Percentiles rank a stretch among this genome's conserved stretches.
Conservation (phyloP, 805 yeast species). For the Metschnikowia colocasiae region DNA sequence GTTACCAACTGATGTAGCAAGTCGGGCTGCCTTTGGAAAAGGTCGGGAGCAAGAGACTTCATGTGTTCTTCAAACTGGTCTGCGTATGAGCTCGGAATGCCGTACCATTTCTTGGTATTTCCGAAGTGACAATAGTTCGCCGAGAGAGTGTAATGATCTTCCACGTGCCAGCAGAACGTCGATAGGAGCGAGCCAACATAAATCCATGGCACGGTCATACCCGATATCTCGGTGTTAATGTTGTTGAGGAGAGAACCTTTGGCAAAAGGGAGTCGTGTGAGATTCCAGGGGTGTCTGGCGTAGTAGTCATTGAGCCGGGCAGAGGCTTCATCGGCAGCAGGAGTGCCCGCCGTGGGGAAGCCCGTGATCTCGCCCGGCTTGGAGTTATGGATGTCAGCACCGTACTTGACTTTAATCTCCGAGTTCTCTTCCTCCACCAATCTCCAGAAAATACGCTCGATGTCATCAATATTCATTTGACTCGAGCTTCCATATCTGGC, state of each 20-base stretch:
- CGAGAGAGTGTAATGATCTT: slow-evolving; percentile 87
- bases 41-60: slow-evolving; percentile 68
- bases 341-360: slow-evolving; percentile 48
- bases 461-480: slow-evolving; percentile 31
- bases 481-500: slow-evolving; percentile 17
- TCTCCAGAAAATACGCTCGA: slow-evolving; percentile 71
- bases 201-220: slow-evolving; percentile 95
- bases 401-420: slow-evolving; percentile 65
- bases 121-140: slow-evolving; percentile 93
- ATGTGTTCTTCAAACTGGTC: slow-evolving; percentile 62
- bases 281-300: slow-evolving; percentile 66
- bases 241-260: slow-evolving; percentile 66
- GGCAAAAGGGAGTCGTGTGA: slow-evolving; percentile 68
- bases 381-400: slow-evolving; percentile 77
- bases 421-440: slow-evolving; percentile 37
- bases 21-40: slow-evolving; percentile 82
- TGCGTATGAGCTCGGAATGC: slow-evolving; percentile 70
- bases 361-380: slow-evolving; percentile 68
- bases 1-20: slow-evolving; percentile 83
- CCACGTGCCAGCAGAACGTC: slow-evolving; percentile 96
- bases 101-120: slow-evolving; percentile 89
- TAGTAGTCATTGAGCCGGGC: slow-evolving; percentile 26
- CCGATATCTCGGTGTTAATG: slow-evolving; percentile 68
- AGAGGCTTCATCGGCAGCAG: slow-evolving; percentile 10
- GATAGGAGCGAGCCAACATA: slow-evolving; percentile 86